phyloP scores from a whole-genome alignment of 352 stramenopile genomes.

The Phytophthora sp. region DNA sequence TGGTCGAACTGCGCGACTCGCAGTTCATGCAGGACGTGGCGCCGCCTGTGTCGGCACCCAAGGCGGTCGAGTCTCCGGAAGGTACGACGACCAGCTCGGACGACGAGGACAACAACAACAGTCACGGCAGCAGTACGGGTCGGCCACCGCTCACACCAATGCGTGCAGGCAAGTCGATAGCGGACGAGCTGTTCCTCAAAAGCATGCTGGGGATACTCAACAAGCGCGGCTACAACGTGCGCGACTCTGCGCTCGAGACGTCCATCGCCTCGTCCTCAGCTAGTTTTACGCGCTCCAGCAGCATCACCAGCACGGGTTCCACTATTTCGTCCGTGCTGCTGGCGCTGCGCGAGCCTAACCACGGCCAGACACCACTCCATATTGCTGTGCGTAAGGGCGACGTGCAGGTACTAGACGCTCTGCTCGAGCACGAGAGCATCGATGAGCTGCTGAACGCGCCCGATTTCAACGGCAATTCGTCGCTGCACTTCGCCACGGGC shows the following conservation, averaged over 20 bases:
- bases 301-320: constrained; percentile 65
- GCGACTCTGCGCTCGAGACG: constrained; percentile 63
- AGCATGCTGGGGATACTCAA: constrained; percentile 81
- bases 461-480: constrained; percentile 84
- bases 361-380: constrained; percentile 79
- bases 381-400: constrained; percentile 82
- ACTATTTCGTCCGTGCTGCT: constrained; percentile 74
- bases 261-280: constrained; percentile 58
- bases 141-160: constrained; percentile 21
- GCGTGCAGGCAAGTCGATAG: constrained; percentile 24
- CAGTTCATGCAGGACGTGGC: constrained; percentile 29
- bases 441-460: constrained; percentile 72
- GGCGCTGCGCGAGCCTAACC: constrained; percentile 71
- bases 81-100: constrained; percentile 28
- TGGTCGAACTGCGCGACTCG: constrained; percentile 26
- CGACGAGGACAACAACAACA: constrained; percentile 32
- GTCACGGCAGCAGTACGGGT: constrained; percentile 10
- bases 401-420: constrained; percentile 68
- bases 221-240: constrained; percentile 85
- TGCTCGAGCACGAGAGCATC: constrained; percentile 72
- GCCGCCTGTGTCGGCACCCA: constrained; percentile 10
- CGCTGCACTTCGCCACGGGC: constrained; percentile 77
- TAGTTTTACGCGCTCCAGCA: constrained; percentile 47
- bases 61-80: constrained; percentile 18
- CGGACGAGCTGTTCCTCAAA: constrained; percentile 71